phyloP scores from a whole-genome alignment of 1,284 basidiomycete genomes.

The Ustilago xerochloae region DNA sequence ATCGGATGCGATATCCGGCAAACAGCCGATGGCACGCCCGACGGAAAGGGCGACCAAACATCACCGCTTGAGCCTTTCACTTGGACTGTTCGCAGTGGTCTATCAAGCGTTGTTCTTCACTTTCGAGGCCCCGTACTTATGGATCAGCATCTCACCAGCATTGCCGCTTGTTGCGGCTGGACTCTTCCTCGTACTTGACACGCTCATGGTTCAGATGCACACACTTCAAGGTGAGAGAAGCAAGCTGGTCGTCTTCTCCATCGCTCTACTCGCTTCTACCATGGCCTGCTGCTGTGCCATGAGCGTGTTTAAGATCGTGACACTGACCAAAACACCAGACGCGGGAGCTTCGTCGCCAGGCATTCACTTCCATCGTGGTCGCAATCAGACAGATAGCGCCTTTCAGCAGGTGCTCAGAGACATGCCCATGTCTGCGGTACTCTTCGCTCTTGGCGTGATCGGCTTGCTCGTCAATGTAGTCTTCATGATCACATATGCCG shows the following conservation, averaged over 20 bases:
- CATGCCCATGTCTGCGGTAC: conserved; percentile 9
- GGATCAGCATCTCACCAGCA: conserved; percentile 17
- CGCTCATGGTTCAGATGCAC: conserved; percentile 2
- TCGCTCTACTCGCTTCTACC: neutral
- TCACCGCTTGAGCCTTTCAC: neutral
- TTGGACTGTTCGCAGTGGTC: neutral
- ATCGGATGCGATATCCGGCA: too few species aligned
- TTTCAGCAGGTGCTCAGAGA: conserved; percentile 16
- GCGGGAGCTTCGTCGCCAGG: conserved; percentile 11
- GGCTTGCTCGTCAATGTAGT: neutral
- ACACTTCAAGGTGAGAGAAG: neutral
- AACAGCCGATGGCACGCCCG: too few species aligned
- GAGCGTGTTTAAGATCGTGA: conserved; percentile 5
- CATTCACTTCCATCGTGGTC: conserved; percentile 22
- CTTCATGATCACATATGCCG: neutral
- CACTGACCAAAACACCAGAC: conserved; percentile 5
- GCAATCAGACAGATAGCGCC: neutral
- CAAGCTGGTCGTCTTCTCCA: neutral
- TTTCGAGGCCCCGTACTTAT: conserved; percentile 24
- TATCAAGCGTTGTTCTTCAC: conserved; percentile 24
- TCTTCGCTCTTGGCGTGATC: neutral
- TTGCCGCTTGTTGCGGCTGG: conserved; percentile 8
- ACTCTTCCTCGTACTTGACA: conserved; percentile 18
- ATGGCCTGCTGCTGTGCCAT: conserved; percentile 8
- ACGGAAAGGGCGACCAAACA: too few species aligned